phyloP scores from a whole-genome alignment of 2,329 filamentous ascomycete genomes.

The Talaromyces sp. region DNA sequence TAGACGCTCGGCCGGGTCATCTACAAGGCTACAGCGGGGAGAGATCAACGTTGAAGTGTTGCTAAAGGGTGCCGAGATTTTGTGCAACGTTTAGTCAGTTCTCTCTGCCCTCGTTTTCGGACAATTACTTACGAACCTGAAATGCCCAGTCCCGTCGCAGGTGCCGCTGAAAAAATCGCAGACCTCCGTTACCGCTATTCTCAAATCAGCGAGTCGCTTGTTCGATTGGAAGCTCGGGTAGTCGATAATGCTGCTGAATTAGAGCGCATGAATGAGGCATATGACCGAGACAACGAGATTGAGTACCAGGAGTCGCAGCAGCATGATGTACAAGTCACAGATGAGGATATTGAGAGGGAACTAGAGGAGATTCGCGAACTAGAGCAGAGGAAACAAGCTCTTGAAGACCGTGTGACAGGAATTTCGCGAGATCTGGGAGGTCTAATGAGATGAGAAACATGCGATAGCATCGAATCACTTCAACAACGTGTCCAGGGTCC shows the following conservation, averaged over 20 bases:
- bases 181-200: constrained; percentile 68
- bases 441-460: constrained; percentile 48
- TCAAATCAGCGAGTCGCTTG: constrained; percentile 68
- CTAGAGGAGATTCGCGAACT: constrained; percentile 58
- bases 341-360: constrained; percentile 45
- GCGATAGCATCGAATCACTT: not conserved
- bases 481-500: not conserved
- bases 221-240: constrained; percentile 77
- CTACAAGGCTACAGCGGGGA: constrained; percentile 52
- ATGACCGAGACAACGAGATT: constrained; percentile 55
- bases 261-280: constrained; percentile 64
- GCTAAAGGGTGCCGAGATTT: constrained; percentile 80
- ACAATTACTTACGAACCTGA: not conserved
- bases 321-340: constrained; percentile 32
- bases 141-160: constrained; percentile 63
- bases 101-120: not conserved
- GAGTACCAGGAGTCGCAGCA: constrained; percentile 36
- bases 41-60: constrained; percentile 85
- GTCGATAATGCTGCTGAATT: constrained; percentile 71
- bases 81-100: constrained; percentile 76
- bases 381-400: constrained; percentile 59
- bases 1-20: constrained; percentile 56
- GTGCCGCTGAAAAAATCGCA: constrained; percentile 72
- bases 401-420: constrained; percentile 63
- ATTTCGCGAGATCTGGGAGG: constrained; percentile 68